Evolutionary conservation across 208 protist genomes (phyloP), one percentile per base, ranked within the genome.

Genomic region (Acanthamoeba divionensis): DNA sequence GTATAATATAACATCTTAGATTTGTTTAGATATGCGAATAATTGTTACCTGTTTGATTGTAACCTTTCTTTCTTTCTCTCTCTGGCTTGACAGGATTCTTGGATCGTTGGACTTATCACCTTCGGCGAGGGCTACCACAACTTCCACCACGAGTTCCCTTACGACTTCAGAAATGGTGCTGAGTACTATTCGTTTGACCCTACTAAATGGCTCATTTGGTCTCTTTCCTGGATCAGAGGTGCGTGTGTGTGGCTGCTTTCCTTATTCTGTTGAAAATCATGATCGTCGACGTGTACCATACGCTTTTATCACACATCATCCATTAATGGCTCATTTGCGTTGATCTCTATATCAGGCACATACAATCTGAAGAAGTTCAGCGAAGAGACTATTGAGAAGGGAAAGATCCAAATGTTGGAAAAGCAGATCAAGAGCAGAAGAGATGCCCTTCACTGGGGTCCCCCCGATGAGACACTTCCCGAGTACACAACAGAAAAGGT

Each of bases 41-140:
- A n/a, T n/a, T n/a, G n/a, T n/a, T n/a, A n/a, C n/a, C n/a, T n/a
- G n/a, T n/a, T n/a, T n/a, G n/a, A n/a, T n/a, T n/a, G n/a, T n/a
- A n/a, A n/a, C n/a, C n/a, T n/a, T n/a, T n/a, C n/a, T n/a, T n/a
- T n/a, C n/a, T n/a, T n/a, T n/a, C n/a, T n/a, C n/a, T n/a, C n/a
- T n/a, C n/a, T n/a, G n/a, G n/a, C n/a, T n/a, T 83, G 93, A 29
- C 33, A 88, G 45, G 94, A 96, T 45, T 93, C 89, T 13, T 71
- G 83, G 10, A 86, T 96, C 13, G 95, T 94, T 0, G 93, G 94
- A 3, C 82, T 97, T 7, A 63, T 96, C 8, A 96, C 96, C 15
- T 90, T 97, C 62, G 96, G 96, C 44, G 96, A 97, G 87, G 96
- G 96, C 57, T 96, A 96, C 65, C 96, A 97, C 71, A 96, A 96